These are phyloP conservation scores for Beauveria rudraprayagi DNA, from an alignment of 2,329 filamentous ascomycete genomes.

Conservation along the genomic window DNA sequence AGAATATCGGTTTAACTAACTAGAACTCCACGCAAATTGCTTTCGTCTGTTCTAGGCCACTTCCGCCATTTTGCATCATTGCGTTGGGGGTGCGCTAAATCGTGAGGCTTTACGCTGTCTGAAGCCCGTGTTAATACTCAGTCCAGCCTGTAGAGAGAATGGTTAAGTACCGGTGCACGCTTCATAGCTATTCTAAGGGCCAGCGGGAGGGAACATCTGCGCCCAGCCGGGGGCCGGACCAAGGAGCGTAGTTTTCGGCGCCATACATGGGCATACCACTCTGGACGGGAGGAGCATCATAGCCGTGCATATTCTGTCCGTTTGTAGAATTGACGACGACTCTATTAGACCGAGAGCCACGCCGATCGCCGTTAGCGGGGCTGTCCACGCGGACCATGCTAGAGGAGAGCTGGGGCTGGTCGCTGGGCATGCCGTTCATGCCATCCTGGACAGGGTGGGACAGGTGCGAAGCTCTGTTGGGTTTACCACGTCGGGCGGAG, in stretches of 20 bases:
- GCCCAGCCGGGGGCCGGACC: slow-evolving; percentile 41
- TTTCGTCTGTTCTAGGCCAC: no score
- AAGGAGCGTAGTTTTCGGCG: slow-evolving; percentile 54
- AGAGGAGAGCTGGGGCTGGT: slow-evolving; percentile 54
- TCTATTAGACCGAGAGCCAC: slow-evolving; percentile 46
- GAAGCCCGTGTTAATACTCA: neutral
- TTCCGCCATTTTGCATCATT: no score
- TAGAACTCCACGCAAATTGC: no score
- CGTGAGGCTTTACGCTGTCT: neutral
- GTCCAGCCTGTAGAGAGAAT: neutral
- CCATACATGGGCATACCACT: slow-evolving; percentile 58
- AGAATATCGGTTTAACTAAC: no score
- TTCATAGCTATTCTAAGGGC: slow-evolving; percentile 41
- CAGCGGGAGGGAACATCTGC: slow-evolving; percentile 64
- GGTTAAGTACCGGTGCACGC: slow-evolving; percentile 25
- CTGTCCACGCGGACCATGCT: slow-evolving; percentile 52
- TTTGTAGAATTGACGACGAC: slow-evolving; percentile 55
- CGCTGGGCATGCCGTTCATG: slow-evolving; percentile 51
- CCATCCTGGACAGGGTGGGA: slow-evolving; percentile 66
- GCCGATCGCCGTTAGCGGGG: slow-evolving; percentile 44
- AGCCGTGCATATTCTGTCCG: slow-evolving; percentile 56
- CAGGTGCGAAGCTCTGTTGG: slow-evolving; percentile 87
- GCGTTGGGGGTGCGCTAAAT: no score
- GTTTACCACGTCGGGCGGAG: slow-evolving; percentile 91
- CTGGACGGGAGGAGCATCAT: slow-evolving; percentile 54